Conservation (phyloP, 2,329 filamentous ascomycete species). For the Aspergillus sp. region DNA sequence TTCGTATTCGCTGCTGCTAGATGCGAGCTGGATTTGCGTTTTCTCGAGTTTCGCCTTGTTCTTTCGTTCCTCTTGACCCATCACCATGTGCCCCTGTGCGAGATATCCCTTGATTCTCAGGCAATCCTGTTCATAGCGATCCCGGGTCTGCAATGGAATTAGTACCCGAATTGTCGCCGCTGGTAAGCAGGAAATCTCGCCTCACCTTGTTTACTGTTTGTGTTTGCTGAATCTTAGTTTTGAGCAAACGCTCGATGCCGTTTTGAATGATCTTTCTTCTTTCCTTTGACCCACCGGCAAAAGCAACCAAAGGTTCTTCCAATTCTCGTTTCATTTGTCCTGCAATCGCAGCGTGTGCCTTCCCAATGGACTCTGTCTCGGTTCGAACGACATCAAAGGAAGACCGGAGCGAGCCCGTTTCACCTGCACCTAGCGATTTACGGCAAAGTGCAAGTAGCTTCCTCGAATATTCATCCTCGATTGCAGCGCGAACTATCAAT, state of each 20-base stretch:
- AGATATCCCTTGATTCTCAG: conserved; percentile 97
- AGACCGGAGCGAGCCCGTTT: conserved; percentile 71
- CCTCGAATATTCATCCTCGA: conserved; percentile 93
- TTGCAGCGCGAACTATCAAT: conserved; percentile 67
- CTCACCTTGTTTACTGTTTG: conserved; percentile 80
- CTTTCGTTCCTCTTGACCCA: conserved; percentile 97
- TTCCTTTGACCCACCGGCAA: conserved; percentile 93
- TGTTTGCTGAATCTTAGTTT: conserved; percentile 88
- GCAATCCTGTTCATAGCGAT: conserved; percentile 95
- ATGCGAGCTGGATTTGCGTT: conserved; percentile 90
- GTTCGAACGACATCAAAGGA: conserved; percentile 83
- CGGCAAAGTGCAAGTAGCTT: conserved; percentile 80
- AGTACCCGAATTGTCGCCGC: conserved; percentile 5
- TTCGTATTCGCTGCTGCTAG: conserved; percentile 90
- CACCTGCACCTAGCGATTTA: conserved; percentile 82
- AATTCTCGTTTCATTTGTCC: conserved; percentile 92
- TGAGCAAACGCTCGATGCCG: conserved; percentile 88
- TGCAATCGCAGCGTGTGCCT: conserved; percentile 84
- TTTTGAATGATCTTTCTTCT: conserved; percentile 91
- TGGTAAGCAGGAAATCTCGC: not conserved
- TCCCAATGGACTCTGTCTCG: conserved; percentile 89
- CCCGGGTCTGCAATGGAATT: conserved; percentile 57
- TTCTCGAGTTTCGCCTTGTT: conserved; percentile 99
- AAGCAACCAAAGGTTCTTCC: conserved; percentile 86
- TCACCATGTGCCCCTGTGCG: conserved; percentile 98